Conservation (phyloP, 352 stramenopile genomes). For the Halophytophthora batemanensis region DNA sequence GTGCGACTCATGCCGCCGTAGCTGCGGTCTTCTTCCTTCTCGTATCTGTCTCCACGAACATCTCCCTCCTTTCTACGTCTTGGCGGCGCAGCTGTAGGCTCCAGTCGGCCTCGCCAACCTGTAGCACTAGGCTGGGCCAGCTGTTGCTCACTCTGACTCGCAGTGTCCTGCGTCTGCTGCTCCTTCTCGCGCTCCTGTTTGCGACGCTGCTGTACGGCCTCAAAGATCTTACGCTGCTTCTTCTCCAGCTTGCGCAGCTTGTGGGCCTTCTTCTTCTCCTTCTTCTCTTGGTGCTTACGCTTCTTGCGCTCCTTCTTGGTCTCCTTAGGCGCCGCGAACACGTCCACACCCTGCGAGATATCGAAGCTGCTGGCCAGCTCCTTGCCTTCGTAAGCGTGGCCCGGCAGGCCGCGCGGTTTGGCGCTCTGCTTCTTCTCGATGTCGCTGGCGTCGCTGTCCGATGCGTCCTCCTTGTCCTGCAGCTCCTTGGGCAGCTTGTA, state of each 20-base stretch:
- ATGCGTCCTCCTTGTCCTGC: conserved; percentile 71
- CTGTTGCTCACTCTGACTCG: conserved; percentile 7
- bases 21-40: conserved; percentile 30
- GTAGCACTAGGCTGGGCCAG: conserved; percentile 38
- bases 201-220: conserved; percentile 42
- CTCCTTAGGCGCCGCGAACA: conserved; percentile 70
- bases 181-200: conserved; percentile 32
- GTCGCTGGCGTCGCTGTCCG: conserved; percentile 25
- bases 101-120: conserved; percentile 61
- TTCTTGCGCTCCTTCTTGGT: conserved; percentile 59
- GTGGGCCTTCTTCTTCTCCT: conserved; percentile 45
- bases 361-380: conserved; percentile 69
- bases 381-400: conserved; percentile 88
- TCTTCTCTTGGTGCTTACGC: conserved; percentile 54
- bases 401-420: conserved; percentile 51
- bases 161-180: conserved; percentile 13
- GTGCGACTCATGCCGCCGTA: conserved; percentile 58
- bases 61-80: conserved; percentile 11
- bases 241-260: conserved; percentile 52
- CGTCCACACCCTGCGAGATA: conserved; percentile 76
- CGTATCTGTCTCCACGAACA: conserved; percentile 1
- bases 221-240: conserved; percentile 43
- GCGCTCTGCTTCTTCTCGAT: conserved; percentile 17
- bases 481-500: conserved; percentile 95
- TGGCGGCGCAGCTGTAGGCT: conserved; percentile 32